A percentile compares a stretch with the other conserved stretches of the same genome.
These are phyloP conservation scores for Centrapalus pauciflorus DNA, from an alignment of 129 eudicot genomes.

Conservation along the genomic window DNA sequence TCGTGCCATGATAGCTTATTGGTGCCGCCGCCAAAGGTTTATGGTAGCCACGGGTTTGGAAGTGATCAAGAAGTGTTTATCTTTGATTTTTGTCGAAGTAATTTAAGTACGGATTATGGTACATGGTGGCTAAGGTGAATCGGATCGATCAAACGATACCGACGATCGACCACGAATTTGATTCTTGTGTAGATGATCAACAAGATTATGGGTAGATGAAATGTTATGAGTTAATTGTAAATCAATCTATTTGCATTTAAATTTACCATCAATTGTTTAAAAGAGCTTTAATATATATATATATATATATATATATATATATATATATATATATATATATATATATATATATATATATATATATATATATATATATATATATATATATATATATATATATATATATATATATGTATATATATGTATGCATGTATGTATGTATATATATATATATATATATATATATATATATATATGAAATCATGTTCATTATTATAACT, in stretches of 20 bases:
- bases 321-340: too few relatives aligned
- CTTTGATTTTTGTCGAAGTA: background rate
- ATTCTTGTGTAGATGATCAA: background rate
- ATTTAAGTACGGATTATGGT: background rate
- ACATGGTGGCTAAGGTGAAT: background rate
- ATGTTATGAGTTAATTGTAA: background rate
- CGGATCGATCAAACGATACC: too few relatives aligned
- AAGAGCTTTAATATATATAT: background rate
- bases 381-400: too few relatives aligned
- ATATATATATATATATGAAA: too few relatives aligned
- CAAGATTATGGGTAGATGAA: background rate
- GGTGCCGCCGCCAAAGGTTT: background rate
- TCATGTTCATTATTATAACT: too few relatives aligned
- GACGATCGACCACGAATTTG: too few relatives aligned
- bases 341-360: background rate
- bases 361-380: too few relatives aligned
- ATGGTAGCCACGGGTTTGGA: background rate
- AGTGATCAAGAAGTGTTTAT: background rate
- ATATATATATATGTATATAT: too few relatives aligned
- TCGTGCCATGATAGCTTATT: background rate
- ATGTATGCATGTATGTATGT: too few relatives aligned
- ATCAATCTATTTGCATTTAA: background rate
- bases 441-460: too few relatives aligned
- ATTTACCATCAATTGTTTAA: background rate
- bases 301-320: too few relatives aligned